phyloP scores from a whole-genome alignment of 2,329 filamentous ascomycete genomes.

The Ceratocystis harringtonii region DNA sequence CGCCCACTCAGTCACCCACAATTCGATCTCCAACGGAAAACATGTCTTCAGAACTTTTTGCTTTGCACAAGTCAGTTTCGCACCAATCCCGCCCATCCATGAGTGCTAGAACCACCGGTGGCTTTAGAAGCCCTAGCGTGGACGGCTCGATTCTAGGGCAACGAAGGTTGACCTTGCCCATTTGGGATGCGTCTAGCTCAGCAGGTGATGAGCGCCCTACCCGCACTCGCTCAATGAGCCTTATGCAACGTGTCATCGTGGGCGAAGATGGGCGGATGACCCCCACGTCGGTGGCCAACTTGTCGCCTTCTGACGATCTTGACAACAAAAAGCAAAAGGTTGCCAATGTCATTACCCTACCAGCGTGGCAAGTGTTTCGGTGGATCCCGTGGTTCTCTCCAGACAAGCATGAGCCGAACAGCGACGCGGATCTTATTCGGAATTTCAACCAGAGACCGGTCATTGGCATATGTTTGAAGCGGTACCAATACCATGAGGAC shows the following conservation, averaged over 20 bases:
- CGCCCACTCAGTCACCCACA: neutral
- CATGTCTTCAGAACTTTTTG: neutral
- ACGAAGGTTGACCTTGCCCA: neutral
- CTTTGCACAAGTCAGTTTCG: neutral
- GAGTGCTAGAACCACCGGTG: neutral
- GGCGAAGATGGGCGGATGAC: slow-evolving; percentile 29
- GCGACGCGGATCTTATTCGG: slow-evolving; percentile 68
- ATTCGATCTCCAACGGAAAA: neutral
- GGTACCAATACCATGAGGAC: slow-evolving; percentile 39
- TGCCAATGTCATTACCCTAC: slow-evolving; percentile 78
- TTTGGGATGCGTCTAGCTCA: neutral
- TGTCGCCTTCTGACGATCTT: slow-evolving; percentile 17
- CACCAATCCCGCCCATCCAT: neutral
- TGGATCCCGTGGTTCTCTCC: slow-evolving; percentile 82
- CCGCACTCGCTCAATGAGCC: slow-evolving; percentile 34
- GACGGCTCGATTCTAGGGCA: neutral
- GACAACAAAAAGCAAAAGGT: slow-evolving; percentile 33
- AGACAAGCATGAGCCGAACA: slow-evolving; percentile 36
- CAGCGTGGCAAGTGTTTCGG: slow-evolving; percentile 94
- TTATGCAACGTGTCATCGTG: slow-evolving; percentile 45
- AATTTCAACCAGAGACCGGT: slow-evolving; percentile 79
- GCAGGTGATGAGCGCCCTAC: neutral
- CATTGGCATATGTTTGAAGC: slow-evolving; percentile 81
- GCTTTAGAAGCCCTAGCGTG: neutral
- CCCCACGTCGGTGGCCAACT: slow-evolving; percentile 20